Percentiles rank a stretch among this genome's conserved stretches.
Conservation (phyloP, 805 yeast species). For the Blastobotrys parvus region DNA sequence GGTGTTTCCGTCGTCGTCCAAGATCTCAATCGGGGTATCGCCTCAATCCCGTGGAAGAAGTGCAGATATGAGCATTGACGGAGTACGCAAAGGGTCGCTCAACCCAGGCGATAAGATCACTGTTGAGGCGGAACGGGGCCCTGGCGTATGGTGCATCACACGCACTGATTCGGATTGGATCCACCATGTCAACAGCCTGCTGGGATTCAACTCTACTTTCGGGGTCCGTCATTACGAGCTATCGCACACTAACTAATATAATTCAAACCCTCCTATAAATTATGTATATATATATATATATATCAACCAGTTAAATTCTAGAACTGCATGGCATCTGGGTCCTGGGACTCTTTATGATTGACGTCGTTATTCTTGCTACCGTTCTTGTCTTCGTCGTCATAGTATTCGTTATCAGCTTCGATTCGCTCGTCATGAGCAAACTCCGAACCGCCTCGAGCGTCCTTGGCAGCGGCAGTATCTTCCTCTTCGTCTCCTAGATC, state of each 20-base stretch:
- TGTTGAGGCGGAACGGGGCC: constrained; percentile 22
- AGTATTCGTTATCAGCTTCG: constrained; percentile 70
- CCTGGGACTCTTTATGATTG: constrained; percentile 8
- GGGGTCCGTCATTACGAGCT: constrained; percentile 25
- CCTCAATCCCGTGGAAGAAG: constrained; percentile 30
- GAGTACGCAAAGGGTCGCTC: constrained; percentile 63
- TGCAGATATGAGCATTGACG: constrained; percentile 72
- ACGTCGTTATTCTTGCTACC: constrained; percentile 18
- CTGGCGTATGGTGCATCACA: constrained; percentile 84
- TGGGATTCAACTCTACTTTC: constrained; percentile 84
- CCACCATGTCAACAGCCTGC: constrained; percentile 71
- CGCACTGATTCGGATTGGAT: constrained; percentile 86
- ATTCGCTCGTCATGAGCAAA: constrained; percentile 69
- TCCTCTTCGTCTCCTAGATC: constrained; percentile 83
- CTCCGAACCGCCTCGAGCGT: constrained; percentile 86
- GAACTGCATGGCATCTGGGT: constrained; percentile 12
- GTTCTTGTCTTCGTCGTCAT: constrained; percentile 51
- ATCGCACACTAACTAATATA: too few species aligned
- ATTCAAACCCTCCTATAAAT: not conserved
- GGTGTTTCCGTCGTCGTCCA: constrained; percentile 69
- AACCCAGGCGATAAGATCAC: constrained; percentile 51
- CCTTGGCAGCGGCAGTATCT: constrained; percentile 69
- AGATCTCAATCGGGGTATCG: constrained; percentile 36
- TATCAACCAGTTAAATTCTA: constrained; percentile 2
- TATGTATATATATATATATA: constrained; percentile 1